phyloP scores from a whole-genome alignment of 2,329 filamentous ascomycete genomes.

The Nemania abortiva region DNA sequence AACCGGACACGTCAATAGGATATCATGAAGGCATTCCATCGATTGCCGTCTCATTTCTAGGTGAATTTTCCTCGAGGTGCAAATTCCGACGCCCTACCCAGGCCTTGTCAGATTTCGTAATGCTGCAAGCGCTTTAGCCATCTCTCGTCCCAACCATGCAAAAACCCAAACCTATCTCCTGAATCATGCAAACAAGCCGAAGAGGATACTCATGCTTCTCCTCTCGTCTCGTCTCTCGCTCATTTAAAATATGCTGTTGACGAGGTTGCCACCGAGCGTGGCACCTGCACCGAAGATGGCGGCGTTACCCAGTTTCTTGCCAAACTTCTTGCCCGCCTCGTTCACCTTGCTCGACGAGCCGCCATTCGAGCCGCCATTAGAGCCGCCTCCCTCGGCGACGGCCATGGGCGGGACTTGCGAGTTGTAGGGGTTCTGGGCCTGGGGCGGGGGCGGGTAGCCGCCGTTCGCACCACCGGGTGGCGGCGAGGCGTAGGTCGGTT shows the following conservation, averaged over 20 bases:
- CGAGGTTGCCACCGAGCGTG: constrained; percentile 88
- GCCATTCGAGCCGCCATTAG: constrained; percentile 42
- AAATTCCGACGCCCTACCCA: background rate
- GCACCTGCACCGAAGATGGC: constrained; percentile 95
- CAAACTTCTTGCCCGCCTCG: constrained; percentile 91
- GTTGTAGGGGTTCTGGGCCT: constrained; percentile 72
- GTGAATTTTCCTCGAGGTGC: background rate
- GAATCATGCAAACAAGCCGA: background rate
- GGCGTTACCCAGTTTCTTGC: constrained; percentile 87
- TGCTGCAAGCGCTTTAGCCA: constrained; percentile 7
- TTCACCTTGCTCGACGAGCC: constrained; percentile 71
- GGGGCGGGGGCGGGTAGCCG: constrained; percentile 57
- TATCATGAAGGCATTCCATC: background rate
- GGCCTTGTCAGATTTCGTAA: constrained; percentile 4
- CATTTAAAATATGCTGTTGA: constrained; percentile 86
- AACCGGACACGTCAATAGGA: background rate
- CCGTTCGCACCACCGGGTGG: constrained; percentile 49
- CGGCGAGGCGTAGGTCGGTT: constrained; percentile 47
- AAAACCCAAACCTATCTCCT: background rate
- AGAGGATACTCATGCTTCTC: background rate
- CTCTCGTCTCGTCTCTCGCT: background rate
- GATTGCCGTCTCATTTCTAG: background rate
- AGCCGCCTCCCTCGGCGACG: constrained; percentile 69
- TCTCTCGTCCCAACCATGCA: background rate
- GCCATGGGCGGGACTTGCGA: constrained; percentile 80